Evolutionary conservation across 106 monocot species (phyloP), one percentile per base, ranked within the genome.

Genomic region (Dendrobium officinale): DNA sequence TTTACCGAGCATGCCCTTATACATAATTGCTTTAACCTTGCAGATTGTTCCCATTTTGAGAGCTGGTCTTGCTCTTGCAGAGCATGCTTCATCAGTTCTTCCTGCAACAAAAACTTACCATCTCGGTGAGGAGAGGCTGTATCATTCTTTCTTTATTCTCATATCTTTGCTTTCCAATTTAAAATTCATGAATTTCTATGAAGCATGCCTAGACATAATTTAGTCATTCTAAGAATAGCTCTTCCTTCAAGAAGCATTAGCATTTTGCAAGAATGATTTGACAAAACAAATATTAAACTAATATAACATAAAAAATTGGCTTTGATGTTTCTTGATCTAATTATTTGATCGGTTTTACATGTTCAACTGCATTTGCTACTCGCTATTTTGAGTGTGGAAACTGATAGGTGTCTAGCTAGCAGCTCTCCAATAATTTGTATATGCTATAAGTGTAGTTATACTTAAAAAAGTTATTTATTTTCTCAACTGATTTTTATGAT

Each of bases 61-160:
- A 87, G 98, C 98, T 83, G 98, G 98, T 67, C 91, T 95, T 78
- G 89, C 92, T 82, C 84, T 98, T 48, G 91, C 89, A 22, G 98
- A 98, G 64, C 89, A 91, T 86, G 98, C 95, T 74, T 45, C 95
- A 79, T 86, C 91, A 33, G 84, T 98, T 75, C 85, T 98, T 72
- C 98, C 98, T 8, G 89, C 92, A 76, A 92, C 95, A 78, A 91
- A 83, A 85, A 95, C 95, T 73, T 98, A 93, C 78, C 98, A 98
- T 82, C 84, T 98, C 2, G 98, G 98, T 98, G 84, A 84, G 78
- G 15, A 81, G 5, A 55, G 19, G 49, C 74, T 42, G 42, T 55
- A 11, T 77, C 7, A 22, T 78, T 20, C 75, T 70, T 58, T 78
- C 9, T 42, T 3, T 24, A 22, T 45, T 18, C n/a, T 72, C 40